Base-by-base conservation (phyloP, 1,139 yeast species). In the Magnusiomyces fungicola region DNA sequence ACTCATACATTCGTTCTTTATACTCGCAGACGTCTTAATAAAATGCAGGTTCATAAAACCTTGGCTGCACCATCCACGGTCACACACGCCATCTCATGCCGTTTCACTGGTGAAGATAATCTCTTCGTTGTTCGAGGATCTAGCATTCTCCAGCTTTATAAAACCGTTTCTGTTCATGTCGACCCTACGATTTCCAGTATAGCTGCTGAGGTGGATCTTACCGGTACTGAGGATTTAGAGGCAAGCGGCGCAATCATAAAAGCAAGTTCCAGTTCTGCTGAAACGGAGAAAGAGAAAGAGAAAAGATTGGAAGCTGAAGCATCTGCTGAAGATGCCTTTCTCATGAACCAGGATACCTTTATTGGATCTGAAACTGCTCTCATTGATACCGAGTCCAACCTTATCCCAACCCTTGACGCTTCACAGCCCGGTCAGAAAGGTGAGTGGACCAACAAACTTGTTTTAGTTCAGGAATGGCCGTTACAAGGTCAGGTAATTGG, bases 31-130 rank as follows among this genome's bases (percentile, higher is more conserved):
- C n/a, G n/a, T n/a, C n/a, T n/a, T n/a, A 22, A 5, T 6, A 32
- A 3, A 47, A 88, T 90, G 97, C 90, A 89, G 61, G 83, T 86
- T 18, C 87, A 83, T 66, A 81, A 83, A 57, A 92, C 86, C 65
- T 74, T 89, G 60, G 74, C 87, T 46, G 86, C 81, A 57, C 96
- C 97, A 2, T 74, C 95, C 1, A 75, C 81, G 57, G 89, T 88
- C 36, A 67, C 82, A 14, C 80, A 78, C 55, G 74, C 86, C 47
- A 59, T 82, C 27, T 72, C 80, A 3, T 81, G 90, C 54, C 69
- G 80, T 56, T 82, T 89, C 61, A 78, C 82, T 2, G 71, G 78
- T 1, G 65, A 64, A 0, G 61, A 65, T 43, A 83, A 83, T 57
- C 69, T 89, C 57, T 68, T 87, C 18, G 78, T 86, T 12, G 87